Evolutionary conservation across 345 rosid genomes (phyloP).

Genomic region (Trapa incisa): DNA sequence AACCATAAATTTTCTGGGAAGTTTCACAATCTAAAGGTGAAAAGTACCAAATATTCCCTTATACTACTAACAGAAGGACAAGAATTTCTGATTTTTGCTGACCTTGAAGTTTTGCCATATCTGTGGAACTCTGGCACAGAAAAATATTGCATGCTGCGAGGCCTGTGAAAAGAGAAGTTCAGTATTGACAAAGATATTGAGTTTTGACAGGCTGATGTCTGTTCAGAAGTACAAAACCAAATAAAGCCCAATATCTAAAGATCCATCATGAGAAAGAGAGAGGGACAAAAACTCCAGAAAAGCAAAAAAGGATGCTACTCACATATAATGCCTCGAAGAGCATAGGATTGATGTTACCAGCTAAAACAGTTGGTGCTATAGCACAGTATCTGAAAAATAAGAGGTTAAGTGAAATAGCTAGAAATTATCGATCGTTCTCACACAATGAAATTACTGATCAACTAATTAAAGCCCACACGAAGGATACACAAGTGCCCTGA

Average conservation of each 20-base stretch:
- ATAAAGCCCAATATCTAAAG: background rate
- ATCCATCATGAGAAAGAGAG: background rate
- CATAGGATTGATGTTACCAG: constrained; percentile 65
- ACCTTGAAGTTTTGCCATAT: constrained; percentile 80
- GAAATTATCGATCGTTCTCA: background rate
- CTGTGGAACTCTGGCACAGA: constrained; percentile 86
- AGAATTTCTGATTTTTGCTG: constrained; percentile 13
- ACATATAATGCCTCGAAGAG: constrained; percentile 92
- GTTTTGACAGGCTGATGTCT: background rate
- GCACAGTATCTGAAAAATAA: constrained; percentile 58
- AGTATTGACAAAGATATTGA: background rate
- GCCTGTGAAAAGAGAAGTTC: constrained; percentile 39
- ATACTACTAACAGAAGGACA: background rate
- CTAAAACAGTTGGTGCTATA: constrained; percentile 78
- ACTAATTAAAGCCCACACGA: background rate
- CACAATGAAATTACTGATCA: background rate
- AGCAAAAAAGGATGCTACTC: constrained; percentile 16
- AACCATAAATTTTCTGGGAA: background rate
- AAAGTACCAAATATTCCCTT: background rate
- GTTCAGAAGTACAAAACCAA: background rate
- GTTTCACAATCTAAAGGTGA: background rate
- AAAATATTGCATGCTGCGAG: constrained; percentile 88
- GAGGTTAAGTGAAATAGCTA: background rate
- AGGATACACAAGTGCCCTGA: constrained; percentile 65
- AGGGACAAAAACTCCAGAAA: no score